These are phyloP conservation scores for Botrytis galanthina DNA, from an alignment of 2,329 filamentous ascomycete species.

Conservation along the genomic window DNA sequence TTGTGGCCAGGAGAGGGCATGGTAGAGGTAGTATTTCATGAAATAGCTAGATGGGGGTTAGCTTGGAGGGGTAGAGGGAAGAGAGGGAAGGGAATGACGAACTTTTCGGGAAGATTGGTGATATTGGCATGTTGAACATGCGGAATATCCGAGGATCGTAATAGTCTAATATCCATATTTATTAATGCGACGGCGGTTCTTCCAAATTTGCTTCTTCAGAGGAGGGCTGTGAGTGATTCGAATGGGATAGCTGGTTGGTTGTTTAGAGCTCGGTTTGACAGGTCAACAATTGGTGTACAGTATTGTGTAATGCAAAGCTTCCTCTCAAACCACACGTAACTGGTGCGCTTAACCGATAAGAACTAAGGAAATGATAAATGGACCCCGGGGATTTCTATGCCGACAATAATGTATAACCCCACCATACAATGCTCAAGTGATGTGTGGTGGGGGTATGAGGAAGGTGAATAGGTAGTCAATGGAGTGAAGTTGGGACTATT, in stretches of 20 bases:
- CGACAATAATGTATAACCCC: not conserved
- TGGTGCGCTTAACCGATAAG: not conserved
- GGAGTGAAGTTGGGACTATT: not conserved
- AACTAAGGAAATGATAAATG: constrained; percentile 3
- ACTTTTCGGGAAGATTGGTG: constrained; percentile 95
- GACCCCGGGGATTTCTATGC: constrained; percentile 6
- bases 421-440: constrained; percentile 6
- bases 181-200: constrained; percentile 11
- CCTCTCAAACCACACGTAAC: not conserved
- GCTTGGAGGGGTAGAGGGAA: not conserved
- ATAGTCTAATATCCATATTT: constrained; percentile 85
- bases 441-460: not conserved
- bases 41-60: constrained; percentile 62
- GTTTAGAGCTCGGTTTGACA: not conserved
- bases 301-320: not conserved
- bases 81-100: constrained; percentile 4
- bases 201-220: not conserved
- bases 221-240: not conserved
- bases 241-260: not conserved
- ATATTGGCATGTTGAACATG: constrained; percentile 98
- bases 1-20: constrained; percentile 96
- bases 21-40: constrained; percentile 99
- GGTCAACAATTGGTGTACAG: not conserved
- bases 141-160: constrained; percentile 79
- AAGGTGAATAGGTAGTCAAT: not conserved